phyloP scores from a whole-genome alignment of 192 early-diverging fungal species.

The Backusella westeae region DNA sequence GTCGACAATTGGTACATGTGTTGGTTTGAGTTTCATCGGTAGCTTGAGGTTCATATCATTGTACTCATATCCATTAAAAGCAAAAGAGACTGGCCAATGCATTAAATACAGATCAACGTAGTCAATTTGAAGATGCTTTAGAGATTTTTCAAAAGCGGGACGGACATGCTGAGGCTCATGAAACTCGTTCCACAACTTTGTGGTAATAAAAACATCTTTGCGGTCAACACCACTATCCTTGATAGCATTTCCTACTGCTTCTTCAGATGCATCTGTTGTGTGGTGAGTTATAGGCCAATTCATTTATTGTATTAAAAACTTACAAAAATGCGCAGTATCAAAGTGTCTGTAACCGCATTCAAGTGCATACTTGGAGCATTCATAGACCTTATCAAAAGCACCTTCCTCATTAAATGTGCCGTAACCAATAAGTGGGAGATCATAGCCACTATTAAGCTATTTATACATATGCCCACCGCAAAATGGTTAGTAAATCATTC shows the following conservation, averaged over 20 bases:
- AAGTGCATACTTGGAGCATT: conserved; percentile 20
- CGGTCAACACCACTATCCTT: conserved; percentile 55
- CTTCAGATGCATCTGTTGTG: conserved; percentile 61
- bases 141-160: conserved; percentile 58
- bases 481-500: too few species aligned
- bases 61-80: conserved; percentile 11
- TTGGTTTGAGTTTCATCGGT: conserved; percentile 8
- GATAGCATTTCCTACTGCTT: conserved; percentile 71
- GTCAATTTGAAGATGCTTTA: conserved; percentile 63
- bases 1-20: conserved; percentile 28
- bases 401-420: conserved; percentile 16
- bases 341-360: conserved; percentile 67
- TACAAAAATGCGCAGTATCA: conserved; percentile 39
- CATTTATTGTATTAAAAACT: not conserved
- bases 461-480: not conserved
- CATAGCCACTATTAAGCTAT: conserved; percentile 28
- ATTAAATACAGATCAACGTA: conserved; percentile 84
- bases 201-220: conserved; percentile 71
- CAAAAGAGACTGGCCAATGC: conserved; percentile 77
- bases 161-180: conserved; percentile 64
- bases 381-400: conserved; percentile 17
- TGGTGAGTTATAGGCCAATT: too few species aligned
- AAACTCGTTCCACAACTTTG: conserved; percentile 66
- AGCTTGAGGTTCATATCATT: not conserved
- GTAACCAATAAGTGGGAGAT: conserved; percentile 21